These are phyloP conservation scores for Nicotiana benthamiana DNA, from an alignment of 257 asterid genomes.

Conservation along the genomic window DNA sequence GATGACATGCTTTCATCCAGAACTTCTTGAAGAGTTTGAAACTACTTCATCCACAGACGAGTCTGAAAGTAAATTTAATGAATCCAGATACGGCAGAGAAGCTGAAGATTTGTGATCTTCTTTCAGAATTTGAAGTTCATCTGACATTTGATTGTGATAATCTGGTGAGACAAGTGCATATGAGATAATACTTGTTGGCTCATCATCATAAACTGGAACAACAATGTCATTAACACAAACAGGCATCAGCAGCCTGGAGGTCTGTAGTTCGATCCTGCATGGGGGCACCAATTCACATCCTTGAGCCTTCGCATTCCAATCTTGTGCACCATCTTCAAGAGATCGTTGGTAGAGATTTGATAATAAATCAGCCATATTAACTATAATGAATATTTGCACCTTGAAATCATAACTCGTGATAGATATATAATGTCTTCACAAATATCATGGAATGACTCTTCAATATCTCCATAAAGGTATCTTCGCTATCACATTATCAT, in stretches of 20 bases:
- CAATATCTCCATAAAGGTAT: no score
- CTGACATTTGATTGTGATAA: constrained; percentile 45
- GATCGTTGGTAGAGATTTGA: no score
- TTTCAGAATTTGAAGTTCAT: constrained; percentile 54
- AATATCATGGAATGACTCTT: no score
- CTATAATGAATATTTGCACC: no score
- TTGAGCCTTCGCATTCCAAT: no score
- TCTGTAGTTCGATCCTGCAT: no score
- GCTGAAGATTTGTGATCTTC: not conserved
- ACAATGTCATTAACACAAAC: constrained; percentile 63
- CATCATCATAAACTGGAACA: constrained; percentile 82
- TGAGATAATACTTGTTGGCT: constrained; percentile 86
- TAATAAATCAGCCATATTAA: no score
- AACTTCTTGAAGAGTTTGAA: constrained; percentile 48
- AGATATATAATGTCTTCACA: no score
- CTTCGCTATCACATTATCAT: no score
- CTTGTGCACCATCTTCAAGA: no score
- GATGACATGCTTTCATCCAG: constrained; percentile 60
- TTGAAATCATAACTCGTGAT: no score
- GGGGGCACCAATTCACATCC: no score
- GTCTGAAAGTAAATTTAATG: constrained; percentile 36
- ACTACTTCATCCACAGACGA: constrained; percentile 51
- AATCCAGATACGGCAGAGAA: constrained; percentile 38
- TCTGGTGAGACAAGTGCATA: constrained; percentile 64
- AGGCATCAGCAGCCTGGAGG: constrained; percentile 57